phyloP scores from a whole-genome alignment of 2,329 filamentous ascomycete species.

The Phaeomoniella chlamydospora region DNA sequence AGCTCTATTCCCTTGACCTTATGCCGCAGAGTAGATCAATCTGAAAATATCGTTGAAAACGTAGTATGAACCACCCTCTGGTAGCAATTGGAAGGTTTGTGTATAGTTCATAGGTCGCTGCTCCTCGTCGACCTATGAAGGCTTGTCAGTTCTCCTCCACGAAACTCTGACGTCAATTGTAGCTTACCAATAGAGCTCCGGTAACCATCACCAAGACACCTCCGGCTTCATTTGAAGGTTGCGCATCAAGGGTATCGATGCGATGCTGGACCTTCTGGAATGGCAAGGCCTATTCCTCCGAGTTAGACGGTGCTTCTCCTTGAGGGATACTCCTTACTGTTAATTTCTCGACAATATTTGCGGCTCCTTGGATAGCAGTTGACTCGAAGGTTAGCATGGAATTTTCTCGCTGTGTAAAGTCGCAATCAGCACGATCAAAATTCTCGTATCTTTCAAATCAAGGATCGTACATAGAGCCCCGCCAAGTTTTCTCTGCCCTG shows the following conservation, averaged over 20 bases:
- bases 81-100: conserved; percentile 74
- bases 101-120: conserved; percentile 80
- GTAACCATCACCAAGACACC: conserved; percentile 80
- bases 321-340: conserved; percentile 37
- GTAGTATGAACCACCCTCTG: conserved; percentile 60
- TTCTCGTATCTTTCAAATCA: no score
- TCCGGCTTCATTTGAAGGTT: conserved; percentile 49
- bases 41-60: conserved; percentile 94
- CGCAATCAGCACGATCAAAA: no score
- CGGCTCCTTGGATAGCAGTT: conserved; percentile 46
- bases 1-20: conserved; percentile 2
- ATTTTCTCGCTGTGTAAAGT: conserved; percentile 56
- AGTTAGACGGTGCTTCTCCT: conserved; percentile 2
- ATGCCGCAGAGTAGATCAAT: conserved; percentile 48
- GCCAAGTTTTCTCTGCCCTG: conserved; percentile 48
- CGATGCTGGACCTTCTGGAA: conserved; percentile 73
- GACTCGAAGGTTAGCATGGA: conserved; percentile 95
- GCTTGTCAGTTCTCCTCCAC: conserved; percentile 5
- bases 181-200: conserved; percentile 65
- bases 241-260: conserved; percentile 65
- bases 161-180: background rate
- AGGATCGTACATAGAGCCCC: conserved; percentile 69
- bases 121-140: conserved; percentile 63
- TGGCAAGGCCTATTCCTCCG: conserved; percentile 53
- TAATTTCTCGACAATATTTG: conserved; percentile 66